Base-by-base conservation (phyloP, 1,284 basidiomycete genomes). In the Stygiomarasmius scandens region DNA sequence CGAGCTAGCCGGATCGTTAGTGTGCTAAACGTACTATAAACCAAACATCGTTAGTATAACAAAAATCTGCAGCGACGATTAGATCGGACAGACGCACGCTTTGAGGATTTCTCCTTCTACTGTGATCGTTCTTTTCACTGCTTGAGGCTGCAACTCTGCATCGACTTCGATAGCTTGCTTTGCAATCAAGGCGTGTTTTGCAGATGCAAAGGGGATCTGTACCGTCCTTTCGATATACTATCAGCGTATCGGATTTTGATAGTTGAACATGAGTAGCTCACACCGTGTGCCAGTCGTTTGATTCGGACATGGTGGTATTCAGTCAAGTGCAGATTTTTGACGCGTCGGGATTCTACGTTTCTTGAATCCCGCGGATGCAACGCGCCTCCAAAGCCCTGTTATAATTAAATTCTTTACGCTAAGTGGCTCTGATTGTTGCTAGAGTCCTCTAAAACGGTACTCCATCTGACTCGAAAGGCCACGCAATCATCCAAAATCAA, bases 101-200 rank as follows among this genome's bases (percentile, higher is more conserved):
- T 91, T 76, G 20, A 95, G 77, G 3, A 82, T 76, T 52, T 86
- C 76, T 27, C 79, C 86, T 45, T 92, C 85, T 0, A 92, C 83
- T 3, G 71, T 70, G 43, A 95, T 71, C n/a, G 73, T 78, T 55
- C 92, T 80, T 66, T 87, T 85, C 25, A 95, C 93, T 3, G 87
- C 85, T 41, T 88, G 81, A 2, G 86, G 84, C 64, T 95, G 92
- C 43, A 94, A 78, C 69, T 95, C 93, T 22, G 79, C 74, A 72
- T 96, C 93, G 29, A 96, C 94, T 60, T 92, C 86, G 65, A 96
- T 89, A 53, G 86, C 86, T 68, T 87, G 84, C 66, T 87, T 89
- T 24, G 90, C 92, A 61, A 94, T 90, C 48, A 72, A 67, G 6
- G 94, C 93, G 66, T 96, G 92, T 58, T 86, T 78, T 20, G 77